Conservation (phyloP, 2,329 filamentous ascomycete genomes). For the Aspergillus quadricinctus region DNA sequence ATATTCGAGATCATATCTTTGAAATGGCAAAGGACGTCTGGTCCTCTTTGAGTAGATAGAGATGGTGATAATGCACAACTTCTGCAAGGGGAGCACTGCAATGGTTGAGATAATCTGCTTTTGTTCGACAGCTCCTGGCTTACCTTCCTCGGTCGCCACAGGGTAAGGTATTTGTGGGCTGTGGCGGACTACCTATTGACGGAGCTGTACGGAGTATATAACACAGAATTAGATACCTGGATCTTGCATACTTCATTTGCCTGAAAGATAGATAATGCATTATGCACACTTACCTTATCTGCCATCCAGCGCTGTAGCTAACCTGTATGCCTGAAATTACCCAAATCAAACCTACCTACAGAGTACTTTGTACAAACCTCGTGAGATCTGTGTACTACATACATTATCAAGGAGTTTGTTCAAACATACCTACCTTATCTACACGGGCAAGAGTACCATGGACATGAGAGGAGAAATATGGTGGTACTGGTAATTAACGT, state of each 20-base stretch:
- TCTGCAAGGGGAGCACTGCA: not conserved
- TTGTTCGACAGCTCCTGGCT: not conserved
- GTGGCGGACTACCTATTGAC: not conserved
- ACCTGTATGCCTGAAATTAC: not conserved
- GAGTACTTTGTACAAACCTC: not conserved
- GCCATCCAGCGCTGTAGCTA: not conserved
- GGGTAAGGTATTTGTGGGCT: not conserved
- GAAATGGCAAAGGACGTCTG: not conserved
- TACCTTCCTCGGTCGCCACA: not conserved
- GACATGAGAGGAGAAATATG: not conserved
- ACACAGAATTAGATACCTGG: not conserved
- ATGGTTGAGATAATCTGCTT: not conserved
- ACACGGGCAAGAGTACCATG: not conserved
- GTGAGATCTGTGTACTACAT: too few relatives aligned
- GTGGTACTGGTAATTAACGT: not conserved
- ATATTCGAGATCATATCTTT: not conserved
- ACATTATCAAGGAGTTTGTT: not conserved
- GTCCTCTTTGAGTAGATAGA: not conserved
- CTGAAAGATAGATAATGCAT: not conserved
- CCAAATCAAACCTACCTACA: not conserved
- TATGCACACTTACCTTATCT: not conserved
- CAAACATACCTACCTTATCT: not conserved
- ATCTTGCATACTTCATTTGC: not conserved
- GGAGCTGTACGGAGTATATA: too few relatives aligned
- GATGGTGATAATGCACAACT: not conserved